Evolutionary conservation across 257 asterid genomes (phyloP), one percentile per base, ranked within the genome.

Genomic region (Solanum chiquidenum): DNA sequence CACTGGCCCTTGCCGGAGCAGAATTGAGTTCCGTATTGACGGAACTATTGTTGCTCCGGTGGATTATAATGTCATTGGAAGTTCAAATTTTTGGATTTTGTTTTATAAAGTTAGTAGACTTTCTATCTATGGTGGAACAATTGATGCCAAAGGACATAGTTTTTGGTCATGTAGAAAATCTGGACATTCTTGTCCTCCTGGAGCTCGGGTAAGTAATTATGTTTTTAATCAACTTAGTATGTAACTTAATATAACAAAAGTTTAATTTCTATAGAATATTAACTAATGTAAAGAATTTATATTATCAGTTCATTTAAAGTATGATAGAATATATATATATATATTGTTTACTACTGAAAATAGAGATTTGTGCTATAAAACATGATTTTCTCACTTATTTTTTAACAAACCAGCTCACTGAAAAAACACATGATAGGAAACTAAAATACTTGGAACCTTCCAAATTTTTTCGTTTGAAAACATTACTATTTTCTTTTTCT

Each of bases 21-120:
- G 92, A 60, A 93, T 95, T 25, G 52, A 68, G 37, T 95, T 96
- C 86, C 75, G 88, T 31, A 93, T 92, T 1, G 90, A 86, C 23
- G 98, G 98, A 85, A 93, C 92, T 2, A 46, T 96, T 12, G 92
- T 93, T 9, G 96, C 98, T n/a, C 98, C 99, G 0, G 38, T 34
- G 35, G 89, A 95, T 88, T 88, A 89, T 72, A 86, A 90, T 77
- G 86, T 85, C 5, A 86, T 93, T 12, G 98, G 94, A 33, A 90
- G 90, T 86, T 92, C 95, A 3, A 89, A 89, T 12, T 93, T 77
- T 44, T 96, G 98, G 98, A 91, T 96, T 79, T 42, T 90, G 90
- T 94, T 96, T 42, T 87, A 93, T 75, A 90, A 92, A 84, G 98
- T 96, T 79, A 95, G 92, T 84, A 34, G 94, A 38, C 87, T 95